phyloP scores from a whole-genome alignment of 2,329 filamentous ascomycete species.

The Ustulina deusta region DNA sequence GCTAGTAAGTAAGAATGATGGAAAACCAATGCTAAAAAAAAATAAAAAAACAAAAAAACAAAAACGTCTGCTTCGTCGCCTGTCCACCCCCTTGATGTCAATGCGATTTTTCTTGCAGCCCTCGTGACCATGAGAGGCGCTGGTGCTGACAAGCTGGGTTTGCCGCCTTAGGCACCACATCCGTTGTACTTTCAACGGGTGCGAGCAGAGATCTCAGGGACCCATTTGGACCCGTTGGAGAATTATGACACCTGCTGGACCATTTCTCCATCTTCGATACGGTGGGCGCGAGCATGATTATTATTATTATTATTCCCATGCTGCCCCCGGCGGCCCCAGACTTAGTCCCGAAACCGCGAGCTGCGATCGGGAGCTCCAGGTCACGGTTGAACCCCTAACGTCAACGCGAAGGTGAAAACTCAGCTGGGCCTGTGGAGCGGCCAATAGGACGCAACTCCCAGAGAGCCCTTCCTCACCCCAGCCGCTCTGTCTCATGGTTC shows the following conservation, averaged over 20 bases:
- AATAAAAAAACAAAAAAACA: no score
- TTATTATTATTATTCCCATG: conserved; percentile 29
- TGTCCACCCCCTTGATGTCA: conserved; percentile 29
- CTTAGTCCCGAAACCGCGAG: conserved; percentile 35
- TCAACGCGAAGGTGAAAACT: conserved; percentile 33
- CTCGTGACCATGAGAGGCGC: conserved; percentile 30
- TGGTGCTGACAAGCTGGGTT: conserved; percentile 24
- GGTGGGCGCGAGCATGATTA: conserved; percentile 2
- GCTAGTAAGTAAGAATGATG: conserved; percentile 35
- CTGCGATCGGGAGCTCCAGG: conserved; percentile 39
- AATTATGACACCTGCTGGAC: conserved; percentile 14
- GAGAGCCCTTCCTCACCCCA: conserved; percentile 10
- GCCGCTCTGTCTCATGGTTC: neutral
- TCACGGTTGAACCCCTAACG: conserved; percentile 39
- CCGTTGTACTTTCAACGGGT: neutral
- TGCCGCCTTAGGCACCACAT: neutral
- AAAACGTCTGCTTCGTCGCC: conserved; percentile 33
- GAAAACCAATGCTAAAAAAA: conserved; percentile 26
- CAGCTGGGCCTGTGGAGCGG: conserved; percentile 45
- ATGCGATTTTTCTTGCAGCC: conserved; percentile 10
- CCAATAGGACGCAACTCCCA: conserved; percentile 40
- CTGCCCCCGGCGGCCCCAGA: conserved; percentile 30
- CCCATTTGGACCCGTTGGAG: conserved; percentile 9
- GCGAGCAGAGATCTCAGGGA: neutral
- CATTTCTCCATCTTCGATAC: conserved; percentile 32